These are phyloP conservation scores for Halenospora varia DNA, from an alignment of 495 filamentous ascomycete species.

Conservation along the genomic window DNA sequence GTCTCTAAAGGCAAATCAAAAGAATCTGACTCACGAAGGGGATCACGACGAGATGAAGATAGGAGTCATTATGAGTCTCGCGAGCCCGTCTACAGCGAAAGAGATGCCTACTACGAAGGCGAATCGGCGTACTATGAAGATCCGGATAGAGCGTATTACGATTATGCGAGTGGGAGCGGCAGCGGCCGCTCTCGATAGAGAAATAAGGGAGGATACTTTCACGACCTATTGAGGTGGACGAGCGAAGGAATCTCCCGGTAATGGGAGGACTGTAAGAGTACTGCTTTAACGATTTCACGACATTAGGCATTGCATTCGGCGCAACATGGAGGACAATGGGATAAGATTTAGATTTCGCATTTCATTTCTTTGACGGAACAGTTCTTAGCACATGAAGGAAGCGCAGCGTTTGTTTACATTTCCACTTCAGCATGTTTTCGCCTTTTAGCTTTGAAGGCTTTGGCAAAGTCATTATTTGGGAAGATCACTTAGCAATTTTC, in stretches of 20 bases:
- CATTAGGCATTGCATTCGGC: background rate
- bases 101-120: slow-evolving; percentile 21
- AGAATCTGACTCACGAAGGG: slow-evolving; percentile 31
- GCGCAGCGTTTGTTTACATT: no score
- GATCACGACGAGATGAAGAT: slow-evolving; percentile 18
- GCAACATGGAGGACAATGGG: background rate
- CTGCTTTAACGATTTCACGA: background rate
- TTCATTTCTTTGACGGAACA: no score
- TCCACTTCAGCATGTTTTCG: no score
- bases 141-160: slow-evolving; percentile 20
- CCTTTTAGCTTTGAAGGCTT: no score
- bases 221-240: background rate
- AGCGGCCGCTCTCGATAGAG: slow-evolving; percentile 22
- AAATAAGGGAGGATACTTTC: no score
- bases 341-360: background rate
- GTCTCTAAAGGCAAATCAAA: slow-evolving; percentile 48
- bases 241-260: background rate
- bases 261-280: no score
- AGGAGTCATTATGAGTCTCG: slow-evolving; percentile 7
- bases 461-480: no score
- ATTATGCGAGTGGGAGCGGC: slow-evolving; percentile 24
- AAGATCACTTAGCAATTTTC: no score
- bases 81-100: slow-evolving; percentile 12
- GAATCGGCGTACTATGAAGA: slow-evolving; percentile 21
- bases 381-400: no score